Evolutionary conservation across 805 yeast genomes (phyloP).

Genomic region (Nakazawaea wyomingensis): DNA sequence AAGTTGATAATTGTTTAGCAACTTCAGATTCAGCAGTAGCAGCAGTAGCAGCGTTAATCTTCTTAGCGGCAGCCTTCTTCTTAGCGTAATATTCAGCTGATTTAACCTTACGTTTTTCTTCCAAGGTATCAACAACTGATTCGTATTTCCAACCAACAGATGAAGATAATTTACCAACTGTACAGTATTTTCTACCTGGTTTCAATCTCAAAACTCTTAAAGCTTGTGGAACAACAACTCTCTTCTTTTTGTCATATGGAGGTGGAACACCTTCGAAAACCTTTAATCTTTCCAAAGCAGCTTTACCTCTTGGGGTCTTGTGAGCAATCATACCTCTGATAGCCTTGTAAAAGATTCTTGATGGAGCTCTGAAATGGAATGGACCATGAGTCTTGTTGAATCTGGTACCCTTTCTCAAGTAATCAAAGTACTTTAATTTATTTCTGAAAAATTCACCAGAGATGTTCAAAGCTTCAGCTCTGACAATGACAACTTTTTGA

Average conservation of each 20-base stretch:
- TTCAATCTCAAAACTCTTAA: conserved; percentile 97
- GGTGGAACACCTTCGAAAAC: conserved; percentile 99
- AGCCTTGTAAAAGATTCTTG: conserved; percentile 99
- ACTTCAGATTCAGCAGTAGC: conserved; percentile 86
- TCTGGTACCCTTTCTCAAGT: conserved; percentile 98
- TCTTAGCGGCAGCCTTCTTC: conserved; percentile 95
- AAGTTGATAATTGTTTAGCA: conserved; percentile 88
- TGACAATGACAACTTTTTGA: conserved; percentile 95
- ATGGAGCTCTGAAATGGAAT: conserved; percentile 99
- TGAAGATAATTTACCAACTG: conserved; percentile 92
- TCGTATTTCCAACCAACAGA: conserved; percentile 99
- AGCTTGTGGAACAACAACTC: conserved; percentile 99
- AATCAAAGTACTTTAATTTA: conserved; percentile 99
- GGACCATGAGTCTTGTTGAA: conserved; percentile 99
- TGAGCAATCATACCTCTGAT: conserved; percentile 99
- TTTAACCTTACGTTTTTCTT: conserved; percentile 99
- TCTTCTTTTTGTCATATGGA: conserved; percentile 99
- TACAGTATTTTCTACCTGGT: conserved; percentile 99
- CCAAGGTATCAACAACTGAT: conserved; percentile 93
- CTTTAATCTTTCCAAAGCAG: conserved; percentile 98
- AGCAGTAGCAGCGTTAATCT: conserved; percentile 81
- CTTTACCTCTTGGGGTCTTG: conserved; percentile 99
- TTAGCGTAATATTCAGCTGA: conserved; percentile 98
- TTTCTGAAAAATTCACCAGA: conserved; percentile 99
- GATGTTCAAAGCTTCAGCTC: conserved; percentile 97